Percentiles rank a stretch among this genome's conserved stretches.
phyloP scores from a whole-genome alignment of 306 rosid genomes.

The Quercus mongolica region DNA sequence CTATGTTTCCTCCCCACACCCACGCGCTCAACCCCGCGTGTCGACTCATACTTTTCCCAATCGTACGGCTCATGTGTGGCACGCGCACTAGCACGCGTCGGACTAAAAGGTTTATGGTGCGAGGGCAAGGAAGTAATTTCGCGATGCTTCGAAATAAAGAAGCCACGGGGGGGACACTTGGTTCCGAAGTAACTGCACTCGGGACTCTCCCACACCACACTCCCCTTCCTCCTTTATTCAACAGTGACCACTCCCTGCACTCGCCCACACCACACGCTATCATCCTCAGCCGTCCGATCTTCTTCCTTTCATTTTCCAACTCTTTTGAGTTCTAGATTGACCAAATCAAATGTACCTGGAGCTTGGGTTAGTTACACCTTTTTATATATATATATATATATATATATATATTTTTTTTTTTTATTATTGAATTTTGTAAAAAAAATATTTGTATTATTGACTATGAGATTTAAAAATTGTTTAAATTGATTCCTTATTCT shows the following conservation, averaged over 20 bases:
- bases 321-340: no score
- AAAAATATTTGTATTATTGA: no score
- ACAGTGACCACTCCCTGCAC: background rate
- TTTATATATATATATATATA: no score
- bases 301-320: no score
- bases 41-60: no score
- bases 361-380: no score
- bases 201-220: conserved; percentile 38
- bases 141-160: conserved; percentile 51
- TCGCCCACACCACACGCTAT: background rate
- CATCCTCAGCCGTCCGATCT: background rate
- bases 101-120: background rate
- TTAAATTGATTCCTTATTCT: no score
- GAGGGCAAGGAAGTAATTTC: conserved; percentile 25
- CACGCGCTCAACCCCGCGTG: background rate
- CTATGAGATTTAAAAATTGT: no score
- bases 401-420: no score
- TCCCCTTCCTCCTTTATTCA: conserved; percentile 14
- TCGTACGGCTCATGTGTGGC: background rate
- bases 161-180: conserved; percentile 39
- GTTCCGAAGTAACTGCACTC: conserved; percentile 54
- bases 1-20: conserved; percentile 3
- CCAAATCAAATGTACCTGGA: no score
- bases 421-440: no score
- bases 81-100: background rate